A percentile compares a stretch with the other conserved stretches of the same genome.
phyloP scores from a whole-genome alignment of 805 yeast species.

The Blastobotrys chiropterorum region DNA sequence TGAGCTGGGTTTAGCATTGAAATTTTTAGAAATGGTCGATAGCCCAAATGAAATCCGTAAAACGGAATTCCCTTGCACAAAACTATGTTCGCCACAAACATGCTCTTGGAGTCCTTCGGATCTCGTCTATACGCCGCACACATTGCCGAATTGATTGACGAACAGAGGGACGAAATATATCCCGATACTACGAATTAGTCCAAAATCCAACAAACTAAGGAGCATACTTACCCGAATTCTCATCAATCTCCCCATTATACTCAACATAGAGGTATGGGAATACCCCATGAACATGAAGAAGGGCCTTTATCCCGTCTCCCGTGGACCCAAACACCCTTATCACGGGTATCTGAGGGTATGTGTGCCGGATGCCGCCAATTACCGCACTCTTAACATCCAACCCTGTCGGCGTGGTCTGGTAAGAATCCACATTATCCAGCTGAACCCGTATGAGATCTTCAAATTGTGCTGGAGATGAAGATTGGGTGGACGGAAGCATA shows the following conservation, averaged over 20 bases:
- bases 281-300: slow-evolving; percentile 75
- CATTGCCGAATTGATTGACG: slow-evolving; percentile 26
- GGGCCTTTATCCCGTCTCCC: slow-evolving; percentile 50
- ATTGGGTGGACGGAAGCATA: background rate
- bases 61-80: slow-evolving; percentile 73
- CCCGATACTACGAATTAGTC: slow-evolving; percentile 12
- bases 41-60: slow-evolving; percentile 74
- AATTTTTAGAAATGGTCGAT: slow-evolving; percentile 61
- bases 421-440: slow-evolving; percentile 7
- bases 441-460: background rate
- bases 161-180: slow-evolving; percentile 15
- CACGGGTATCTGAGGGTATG: slow-evolving; percentile 53
- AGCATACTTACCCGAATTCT: slow-evolving; percentile 8
- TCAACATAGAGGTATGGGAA: slow-evolving; percentile 76
- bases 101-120: slow-evolving; percentile 9
- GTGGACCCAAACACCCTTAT: slow-evolving; percentile 71
- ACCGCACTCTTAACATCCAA: background rate
- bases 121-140: slow-evolving; percentile 22
- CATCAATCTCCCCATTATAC: slow-evolving; percentile 40
- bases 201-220: background rate
- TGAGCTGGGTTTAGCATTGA: slow-evolving; percentile 59
- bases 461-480: background rate
- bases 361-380: background rate
- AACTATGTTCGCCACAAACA: slow-evolving; percentile 28
- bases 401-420: slow-evolving; percentile 6